These are phyloP conservation scores for Aspergillus glaucus DNA, from an alignment of 2,329 filamentous ascomycete genomes.

Conservation along the genomic window DNA sequence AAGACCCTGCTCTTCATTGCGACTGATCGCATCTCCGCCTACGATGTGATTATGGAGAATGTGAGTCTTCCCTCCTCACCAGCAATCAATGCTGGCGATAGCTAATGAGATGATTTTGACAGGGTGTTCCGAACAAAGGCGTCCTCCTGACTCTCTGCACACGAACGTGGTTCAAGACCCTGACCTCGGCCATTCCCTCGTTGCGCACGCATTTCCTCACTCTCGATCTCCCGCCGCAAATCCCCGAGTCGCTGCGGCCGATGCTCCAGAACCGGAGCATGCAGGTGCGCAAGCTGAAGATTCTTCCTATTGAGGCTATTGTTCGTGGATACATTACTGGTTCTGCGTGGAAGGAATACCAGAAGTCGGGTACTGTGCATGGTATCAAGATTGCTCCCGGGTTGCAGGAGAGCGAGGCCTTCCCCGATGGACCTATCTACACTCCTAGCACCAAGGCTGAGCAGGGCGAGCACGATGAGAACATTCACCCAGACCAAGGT, in stretches of 20 bases:
- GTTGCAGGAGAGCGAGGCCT: slow-evolving; percentile 62
- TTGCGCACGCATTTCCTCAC: slow-evolving; percentile 60
- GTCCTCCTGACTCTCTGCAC: slow-evolving; percentile 62
- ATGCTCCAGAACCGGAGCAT: slow-evolving; percentile 63
- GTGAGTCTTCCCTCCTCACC: slow-evolving; percentile 45
- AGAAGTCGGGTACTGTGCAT: slow-evolving; percentile 68
- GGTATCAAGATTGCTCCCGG: slow-evolving; percentile 64
- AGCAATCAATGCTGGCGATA: slow-evolving; percentile 13
- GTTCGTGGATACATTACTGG: slow-evolving; percentile 89
- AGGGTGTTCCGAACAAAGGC: slow-evolving; percentile 65
- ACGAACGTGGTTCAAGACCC: slow-evolving; percentile 61
- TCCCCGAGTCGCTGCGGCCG: slow-evolving; percentile 44
- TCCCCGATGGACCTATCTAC: slow-evolving; percentile 62
- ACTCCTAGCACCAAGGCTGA: slow-evolving; percentile 84
- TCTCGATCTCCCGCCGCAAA: slow-evolving; percentile 48
- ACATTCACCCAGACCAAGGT: slow-evolving; percentile 67
- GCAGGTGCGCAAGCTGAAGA: slow-evolving; percentile 66
- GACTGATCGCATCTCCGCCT: slow-evolving; percentile 88
- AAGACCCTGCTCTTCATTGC: slow-evolving; percentile 73
- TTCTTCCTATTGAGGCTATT: slow-evolving; percentile 75
- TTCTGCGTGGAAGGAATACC: slow-evolving; percentile 75
- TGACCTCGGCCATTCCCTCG: slow-evolving; percentile 50
- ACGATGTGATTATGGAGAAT: slow-evolving; percentile 85
- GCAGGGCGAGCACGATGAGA: slow-evolving; percentile 72
- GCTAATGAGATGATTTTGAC: background rate